Evolutionary conservation across 495 filamentous ascomycete species (phyloP).

Genomic region (Bryoglossum gracile): DNA sequence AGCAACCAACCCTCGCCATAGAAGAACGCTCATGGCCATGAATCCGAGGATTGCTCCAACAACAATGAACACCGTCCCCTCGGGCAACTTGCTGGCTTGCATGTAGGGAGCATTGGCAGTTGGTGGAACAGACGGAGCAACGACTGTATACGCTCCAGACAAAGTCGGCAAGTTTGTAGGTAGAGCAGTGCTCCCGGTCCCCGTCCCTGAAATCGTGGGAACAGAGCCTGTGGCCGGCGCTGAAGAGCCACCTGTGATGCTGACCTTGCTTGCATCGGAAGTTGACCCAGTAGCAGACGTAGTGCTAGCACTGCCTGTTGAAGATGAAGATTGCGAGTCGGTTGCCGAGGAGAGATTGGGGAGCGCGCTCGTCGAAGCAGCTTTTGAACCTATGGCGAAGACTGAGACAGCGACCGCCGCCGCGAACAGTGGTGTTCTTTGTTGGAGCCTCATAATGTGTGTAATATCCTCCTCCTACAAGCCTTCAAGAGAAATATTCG

Average conservation of each 20-base stretch:
- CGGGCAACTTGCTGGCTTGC: constrained; percentile 82
- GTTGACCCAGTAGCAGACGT: constrained; percentile 23
- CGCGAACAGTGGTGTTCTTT: constrained; percentile 4
- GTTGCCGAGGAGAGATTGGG: constrained; percentile 9
- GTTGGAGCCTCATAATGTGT: constrained; percentile 15
- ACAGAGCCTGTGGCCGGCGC: constrained; percentile 18
- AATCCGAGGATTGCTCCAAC: constrained; percentile 84
- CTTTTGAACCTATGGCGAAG: constrained; percentile 1
- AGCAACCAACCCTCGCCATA: constrained; percentile 83
- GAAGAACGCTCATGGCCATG: constrained; percentile 68
- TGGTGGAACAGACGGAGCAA: constrained; percentile 65
- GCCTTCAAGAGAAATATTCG: too few relatives aligned
- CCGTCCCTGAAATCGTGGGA: constrained; percentile 18
- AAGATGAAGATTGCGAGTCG: background rate
- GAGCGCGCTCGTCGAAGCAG: background rate
- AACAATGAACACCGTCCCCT: constrained; percentile 93
- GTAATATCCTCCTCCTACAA: background rate
- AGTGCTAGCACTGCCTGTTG: constrained; percentile 10
- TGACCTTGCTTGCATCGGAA: constrained; percentile 22
- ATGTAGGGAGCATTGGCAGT: constrained; percentile 87
- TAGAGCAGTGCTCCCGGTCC: constrained; percentile 15
- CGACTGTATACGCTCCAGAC: constrained; percentile 17
- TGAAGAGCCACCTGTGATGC: constrained; percentile 21
- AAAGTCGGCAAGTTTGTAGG: constrained; percentile 28
- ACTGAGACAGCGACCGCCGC: constrained; percentile 9